Evolutionary conservation across 2,329 filamentous ascomycete genomes (phyloP), one percentile per base, ranked within the genome.

Genomic region (Ascocoryne sarcoides): DNA sequence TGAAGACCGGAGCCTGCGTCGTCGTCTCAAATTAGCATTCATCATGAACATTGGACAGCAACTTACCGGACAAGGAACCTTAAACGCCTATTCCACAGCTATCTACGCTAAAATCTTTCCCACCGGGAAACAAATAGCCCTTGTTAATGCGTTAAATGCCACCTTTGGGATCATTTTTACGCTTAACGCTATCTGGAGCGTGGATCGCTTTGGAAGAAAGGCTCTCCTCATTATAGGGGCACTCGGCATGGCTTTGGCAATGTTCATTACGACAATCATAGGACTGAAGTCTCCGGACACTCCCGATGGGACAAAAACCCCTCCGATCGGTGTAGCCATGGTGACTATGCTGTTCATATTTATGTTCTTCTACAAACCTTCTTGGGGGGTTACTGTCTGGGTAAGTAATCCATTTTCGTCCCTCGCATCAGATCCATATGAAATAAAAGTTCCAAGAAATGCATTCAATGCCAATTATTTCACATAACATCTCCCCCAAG

Each of bases 131-230:
- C 76, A 70, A 16, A 83, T 84, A 56, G 77, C 78, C 47, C 67
- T 85, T 21, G 84, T 85, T 67, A 85, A 85, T 58, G 81, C 81
- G 3, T 66, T 85, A 39, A 85, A 84, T 57, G 80, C 79, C 30
- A 85, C 80, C 5, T 81, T 79, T 49, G 78, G 78, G 42, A 85
- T 85, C 47, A 45, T 84, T 16, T 85, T 85, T 62, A 85, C 82
- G 0, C 66, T 84, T 32, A 84, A 84, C 50, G 80, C 81, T 10
- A 73, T 79, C 28, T 85, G 81, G 79, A n/a, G n/a, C n/a, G n/a
- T n/a, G n/a, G n/a, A n/a, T n/a, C n/a, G n/a, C n/a, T n/a, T n/a
- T n/a, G n/a, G n/a, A n/a, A n/a, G n/a, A n/a, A n/a, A n/a, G n/a
- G n/a, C n/a, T n/a, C n/a, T n/a, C n/a, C n/a, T n/a, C n/a, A n/a